phyloP scores from a whole-genome alignment of 1,284 basidiomycete genomes.

The Ganoderma resinaceum region DNA sequence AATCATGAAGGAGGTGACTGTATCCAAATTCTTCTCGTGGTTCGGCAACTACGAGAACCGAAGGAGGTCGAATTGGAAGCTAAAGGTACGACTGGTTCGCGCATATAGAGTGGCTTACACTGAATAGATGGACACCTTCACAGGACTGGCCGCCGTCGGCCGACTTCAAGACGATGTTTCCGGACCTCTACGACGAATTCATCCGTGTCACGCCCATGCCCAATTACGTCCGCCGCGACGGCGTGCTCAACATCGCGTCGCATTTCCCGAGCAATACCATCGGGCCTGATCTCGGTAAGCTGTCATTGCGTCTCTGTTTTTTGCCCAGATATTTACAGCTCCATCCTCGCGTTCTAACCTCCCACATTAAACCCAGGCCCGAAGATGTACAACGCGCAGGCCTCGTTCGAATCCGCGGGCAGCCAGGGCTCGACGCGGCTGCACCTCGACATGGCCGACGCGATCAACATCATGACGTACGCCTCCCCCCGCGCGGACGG shows the following conservation, averaged over 20 bases:
- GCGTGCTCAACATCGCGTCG: constrained; percentile 80
- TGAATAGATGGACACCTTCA: neutral
- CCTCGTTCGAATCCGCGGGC: constrained; percentile 57
- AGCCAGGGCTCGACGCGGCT: constrained; percentile 81
- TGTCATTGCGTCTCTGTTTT: constrained; percentile 43
- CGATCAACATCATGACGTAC: constrained; percentile 87
- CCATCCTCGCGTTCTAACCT: neutral
- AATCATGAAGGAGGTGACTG: neutral
- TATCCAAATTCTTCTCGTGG: neutral
- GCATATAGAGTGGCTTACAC: neutral
- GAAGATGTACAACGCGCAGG: constrained; percentile 77
- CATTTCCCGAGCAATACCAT: constrained; percentile 83
- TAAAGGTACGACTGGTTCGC: constrained; percentile 4
- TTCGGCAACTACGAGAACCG: constrained; percentile 10
- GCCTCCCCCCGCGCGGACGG: constrained; percentile 63
- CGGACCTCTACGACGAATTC: constrained; percentile 86
- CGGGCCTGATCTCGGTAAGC: constrained; percentile 77
- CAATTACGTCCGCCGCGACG: constrained; percentile 83
- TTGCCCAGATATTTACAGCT: neutral
- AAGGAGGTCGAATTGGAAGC: constrained; percentile 1
- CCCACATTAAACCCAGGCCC: constrained; percentile 51
- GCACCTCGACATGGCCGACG: constrained; percentile 94
- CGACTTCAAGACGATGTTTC: constrained; percentile 78
- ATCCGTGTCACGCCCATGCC: constrained; percentile 79
- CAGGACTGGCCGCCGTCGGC: constrained; percentile 32